Evolutionary conservation across 2,329 filamentous ascomycete genomes (phyloP), one percentile per base, ranked within the genome.

Genomic region (Cladosporium sp.): DNA sequence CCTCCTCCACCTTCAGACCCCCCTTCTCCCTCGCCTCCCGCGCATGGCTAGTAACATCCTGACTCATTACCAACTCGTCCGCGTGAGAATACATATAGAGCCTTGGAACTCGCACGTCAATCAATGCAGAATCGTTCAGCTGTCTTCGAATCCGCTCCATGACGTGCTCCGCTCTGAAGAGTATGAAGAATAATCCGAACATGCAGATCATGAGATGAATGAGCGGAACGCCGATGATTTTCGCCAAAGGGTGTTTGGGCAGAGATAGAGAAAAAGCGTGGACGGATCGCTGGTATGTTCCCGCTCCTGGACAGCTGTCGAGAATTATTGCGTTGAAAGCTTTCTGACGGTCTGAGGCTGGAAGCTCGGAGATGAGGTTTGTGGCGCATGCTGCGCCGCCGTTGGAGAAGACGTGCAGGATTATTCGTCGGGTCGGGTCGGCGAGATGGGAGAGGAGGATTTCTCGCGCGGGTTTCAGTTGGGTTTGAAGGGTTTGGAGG

Each of bases 81-180:
- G 72, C 73, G 52, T 74, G 76, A 54, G 78, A 80, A 59, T 83
- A 84, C 22, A 83, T 55, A 62, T 81, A 84, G 51, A 83, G 57
- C 43, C 77, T 69, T 15, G 72, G 71, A 1, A 52, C 49, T n/a
- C 40, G 20, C 7, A 20, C 30, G 16, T 40, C 29, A 19, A 59
- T 54, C 8, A 57, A 15, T 1, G 33, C 30, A 1, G 49, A 38
- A 40, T 57, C 55, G 15, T 56, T 53, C 36, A 53, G 20, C 20
- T 32, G 33, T 7, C 52, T 49, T 25, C 55, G 43, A 3, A 53
- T 45, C 16, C 50, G 39, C 4, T 45, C 27, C 1, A 58, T 38
- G 4, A 41, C 22, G 15, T 54, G 49, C 38, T 57, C 57, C 8
- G 32, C 33, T 29, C 19, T 7, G n/a, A 27, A 38, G 36, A 52